These are phyloP conservation scores for Xylaria sp. DNA, from an alignment of 2,329 filamentous ascomycete genomes.

Conservation along the genomic window DNA sequence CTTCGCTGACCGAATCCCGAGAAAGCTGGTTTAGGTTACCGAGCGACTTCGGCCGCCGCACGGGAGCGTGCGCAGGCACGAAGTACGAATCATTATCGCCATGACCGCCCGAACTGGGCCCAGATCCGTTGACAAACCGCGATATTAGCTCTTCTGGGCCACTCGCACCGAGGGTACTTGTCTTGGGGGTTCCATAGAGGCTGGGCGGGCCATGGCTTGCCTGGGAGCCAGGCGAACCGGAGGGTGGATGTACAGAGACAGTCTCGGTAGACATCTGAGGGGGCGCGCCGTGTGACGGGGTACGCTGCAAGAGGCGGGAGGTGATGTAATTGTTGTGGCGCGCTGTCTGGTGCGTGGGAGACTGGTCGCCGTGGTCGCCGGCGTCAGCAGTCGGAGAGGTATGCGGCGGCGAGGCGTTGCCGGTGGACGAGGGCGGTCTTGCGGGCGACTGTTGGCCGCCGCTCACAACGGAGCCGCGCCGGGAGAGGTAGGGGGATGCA, in stretches of 20 bases:
- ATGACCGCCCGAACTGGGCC: slow-evolving; percentile 59
- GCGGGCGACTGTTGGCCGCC: slow-evolving; percentile 59
- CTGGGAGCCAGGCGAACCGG: slow-evolving; percentile 52
- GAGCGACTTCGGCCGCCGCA: slow-evolving; percentile 58
- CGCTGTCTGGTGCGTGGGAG: slow-evolving; percentile 55
- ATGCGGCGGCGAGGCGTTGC: slow-evolving; percentile 47
- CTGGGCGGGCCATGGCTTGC: slow-evolving; percentile 54
- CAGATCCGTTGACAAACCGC: slow-evolving; percentile 67
- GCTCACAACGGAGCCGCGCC: slow-evolving; percentile 62
- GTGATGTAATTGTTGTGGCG: slow-evolving; percentile 74
- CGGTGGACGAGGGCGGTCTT: slow-evolving; percentile 50
- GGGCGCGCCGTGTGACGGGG: slow-evolving; percentile 69
- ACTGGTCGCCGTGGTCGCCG: slow-evolving; percentile 31
- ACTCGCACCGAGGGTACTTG: slow-evolving; percentile 51
- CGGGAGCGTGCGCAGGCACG: slow-evolving; percentile 50
- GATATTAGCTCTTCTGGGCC: slow-evolving; percentile 65
- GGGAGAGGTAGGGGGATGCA: slow-evolving; percentile 68
- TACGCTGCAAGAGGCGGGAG: slow-evolving; percentile 73
- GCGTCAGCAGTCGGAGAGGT: slow-evolving; percentile 25
- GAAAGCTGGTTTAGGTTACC: slow-evolving; percentile 51
- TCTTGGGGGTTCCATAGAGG: slow-evolving; percentile 53
- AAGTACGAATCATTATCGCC: slow-evolving; percentile 65
- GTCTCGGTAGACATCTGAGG: slow-evolving; percentile 73
- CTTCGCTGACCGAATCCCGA: slow-evolving; percentile 48
- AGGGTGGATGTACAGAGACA: slow-evolving; percentile 58